Evolutionary conservation across 192 early-diverging fungal species (phyloP), one percentile per base, ranked within the genome.

Genomic region (Gaertneriomyces sp.): DNA sequence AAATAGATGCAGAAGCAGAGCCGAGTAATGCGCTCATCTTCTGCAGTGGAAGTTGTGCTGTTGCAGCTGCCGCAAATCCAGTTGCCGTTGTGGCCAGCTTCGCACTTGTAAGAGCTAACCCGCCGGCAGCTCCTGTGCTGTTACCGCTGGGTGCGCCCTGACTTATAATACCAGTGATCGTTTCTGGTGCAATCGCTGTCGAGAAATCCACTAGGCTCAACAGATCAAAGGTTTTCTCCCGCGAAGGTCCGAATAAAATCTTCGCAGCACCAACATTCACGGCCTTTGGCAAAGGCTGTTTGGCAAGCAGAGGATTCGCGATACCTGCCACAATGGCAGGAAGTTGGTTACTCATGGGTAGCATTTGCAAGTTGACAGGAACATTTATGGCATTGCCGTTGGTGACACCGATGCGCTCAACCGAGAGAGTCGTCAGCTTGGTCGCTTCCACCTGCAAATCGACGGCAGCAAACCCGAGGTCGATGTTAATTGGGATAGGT

Each of bases 171-270:
- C 25, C 17, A 2, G 50, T 20, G 51, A 63, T 63, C 0, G 53
- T 42, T 52, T 42, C 16, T 6, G 62, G 12, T 7, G 62, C 38
- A 19, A 63, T 41, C 5, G 62, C 49, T 51, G 53, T 63, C 62
- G 62, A 63, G 42, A 63, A 63, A 46, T 63, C 47, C 40, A 63
- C 53, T 7, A n/a, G 43, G 38, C 62, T 63, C 50, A 63, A 63
- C 5, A 63, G 49, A 4, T 63, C 62, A 40, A 63, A 63, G 0
- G 62, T 20, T 17, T 63, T 63, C 11, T 17, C 62, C 49, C 33
- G 46, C 1, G 62, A 63, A 42, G 19, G 17, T 4, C 62, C 62
- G 17, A 63, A 63, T 8, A 63, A 25, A 51, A 63, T 63, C 49
- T 63, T 42, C 1, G 49, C 53, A 20, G 62, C 62, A 51, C 62